phyloP scores from a whole-genome alignment of 1,139 yeast species.

The Magnusiomyces sp. region DNA sequence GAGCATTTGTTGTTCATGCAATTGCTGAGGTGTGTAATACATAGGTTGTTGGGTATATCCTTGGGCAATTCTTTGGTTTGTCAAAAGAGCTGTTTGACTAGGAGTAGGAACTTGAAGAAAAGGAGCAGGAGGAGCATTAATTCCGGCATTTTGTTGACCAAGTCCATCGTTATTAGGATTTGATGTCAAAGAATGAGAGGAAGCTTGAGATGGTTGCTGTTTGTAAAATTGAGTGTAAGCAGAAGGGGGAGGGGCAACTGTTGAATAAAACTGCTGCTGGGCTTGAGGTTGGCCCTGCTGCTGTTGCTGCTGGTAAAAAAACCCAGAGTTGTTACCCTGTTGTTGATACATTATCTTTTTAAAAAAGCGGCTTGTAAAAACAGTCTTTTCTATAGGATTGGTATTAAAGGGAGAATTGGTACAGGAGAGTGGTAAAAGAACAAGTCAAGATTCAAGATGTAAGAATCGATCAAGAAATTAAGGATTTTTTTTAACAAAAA shows the following conservation, averaged over 20 bases:
- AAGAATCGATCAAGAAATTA: too few relatives aligned
- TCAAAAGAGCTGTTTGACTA: constrained; percentile 21
- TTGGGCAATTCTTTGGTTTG: constrained; percentile 19
- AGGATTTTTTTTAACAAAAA: too few relatives aligned
- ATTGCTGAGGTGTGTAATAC: constrained; percentile 16
- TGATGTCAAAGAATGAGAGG: background rate
- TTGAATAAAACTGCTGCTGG: constrained; percentile 13
- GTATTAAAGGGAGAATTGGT: too few relatives aligned
- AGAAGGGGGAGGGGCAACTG: constrained; percentile 12
- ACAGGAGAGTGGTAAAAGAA: too few relatives aligned
- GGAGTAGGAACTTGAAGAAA: constrained; percentile 25
- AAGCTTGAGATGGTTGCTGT: constrained; percentile 9
- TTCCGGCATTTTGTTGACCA: background rate
- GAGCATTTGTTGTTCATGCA: constrained; percentile 15
- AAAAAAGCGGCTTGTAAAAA: background rate
- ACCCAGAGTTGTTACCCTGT: constrained; percentile 19
- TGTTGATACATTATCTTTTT: constrained; percentile 8
- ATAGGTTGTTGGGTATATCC: constrained; percentile 15
- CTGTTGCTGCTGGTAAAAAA: constrained; percentile 19
- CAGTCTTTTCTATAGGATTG: too few relatives aligned
- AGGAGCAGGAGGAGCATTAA: constrained; percentile 16
- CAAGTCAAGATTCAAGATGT: too few relatives aligned
- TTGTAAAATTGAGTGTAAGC: constrained; percentile 8
- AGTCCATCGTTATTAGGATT: background rate
- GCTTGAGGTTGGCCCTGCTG: constrained; percentile 14